Evolutionary conservation across 192 early-diverging fungal species (phyloP), one percentile per base, ranked within the genome.

Genomic region (Thamnidium elegans): DNA sequence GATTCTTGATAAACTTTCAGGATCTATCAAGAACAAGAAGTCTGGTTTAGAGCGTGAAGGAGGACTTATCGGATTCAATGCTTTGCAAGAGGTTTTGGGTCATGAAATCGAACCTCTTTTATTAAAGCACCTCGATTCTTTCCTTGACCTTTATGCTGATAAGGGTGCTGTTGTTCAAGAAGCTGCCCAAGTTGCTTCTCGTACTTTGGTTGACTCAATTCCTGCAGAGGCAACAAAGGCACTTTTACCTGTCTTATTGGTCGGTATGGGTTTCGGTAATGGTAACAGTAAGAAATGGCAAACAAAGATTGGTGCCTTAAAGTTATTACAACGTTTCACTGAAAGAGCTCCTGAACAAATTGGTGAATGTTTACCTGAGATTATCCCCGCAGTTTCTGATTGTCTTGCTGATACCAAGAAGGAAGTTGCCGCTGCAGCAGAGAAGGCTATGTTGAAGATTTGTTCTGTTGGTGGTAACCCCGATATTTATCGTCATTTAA

Each of bases 331-430:
- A 19, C 63, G 73, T 17, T 70, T 83, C 8, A 68, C 79, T 17
- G 72, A 71, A 47, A 66, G 56, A 14, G 79, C 81, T 7, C 79
- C 78, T 32, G 70, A 76, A 20, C 80, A 84, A 63, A 72, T 84
- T 20, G 80, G 77, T 60, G 66, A 76, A 39, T 64, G 67, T 8
- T 55, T 84, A 23, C 81, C 81, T 26, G 78, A 83, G 39, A 85
- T 92, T 46, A 85, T 90, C 50, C 90, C 90, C 44, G 73, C 78
- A 8, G 83, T 92, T 60, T 89, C 87, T 39, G 80, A 87, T 51
- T 83, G 80, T 64, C 78, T 92, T 65, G 80, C 84, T 65, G 90
- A 89, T 73, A 91, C 89, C 54, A 91, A 91, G 73, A 83, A 78
- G 14, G 87, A 90, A 71, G 89, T 89, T 50, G 70, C 46, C 30